These are phyloP conservation scores for Novymonas esmeraldas DNA, from an alignment of 208 protist species.

Conservation along the genomic window DNA sequence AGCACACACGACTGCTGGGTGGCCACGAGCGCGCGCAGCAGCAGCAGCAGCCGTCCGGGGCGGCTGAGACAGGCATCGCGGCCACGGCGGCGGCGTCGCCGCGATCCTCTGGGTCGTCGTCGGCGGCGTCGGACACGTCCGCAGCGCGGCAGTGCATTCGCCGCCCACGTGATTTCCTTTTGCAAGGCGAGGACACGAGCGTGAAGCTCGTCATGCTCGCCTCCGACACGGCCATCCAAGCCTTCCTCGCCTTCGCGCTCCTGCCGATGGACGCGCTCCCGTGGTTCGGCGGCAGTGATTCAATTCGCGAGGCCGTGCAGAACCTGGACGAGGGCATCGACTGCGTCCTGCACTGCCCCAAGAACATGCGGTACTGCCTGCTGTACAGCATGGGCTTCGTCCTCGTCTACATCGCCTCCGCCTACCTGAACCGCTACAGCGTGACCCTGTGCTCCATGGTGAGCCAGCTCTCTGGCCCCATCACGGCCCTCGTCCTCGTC, in stretches of 20 bases:
- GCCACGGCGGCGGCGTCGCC: conserved; percentile 2
- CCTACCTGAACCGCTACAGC: conserved; percentile 70
- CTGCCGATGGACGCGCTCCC: conserved; percentile 62
- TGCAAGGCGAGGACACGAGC: conserved; percentile 45
- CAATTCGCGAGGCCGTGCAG: conserved; percentile 33
- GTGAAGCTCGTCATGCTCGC: conserved; percentile 72
- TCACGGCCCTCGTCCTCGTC: conserved; percentile 58
- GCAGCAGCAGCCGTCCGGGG: too few relatives aligned
- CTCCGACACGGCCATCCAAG: conserved; percentile 44
- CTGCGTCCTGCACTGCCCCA: conserved; percentile 47
- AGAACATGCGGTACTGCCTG: conserved; percentile 57
- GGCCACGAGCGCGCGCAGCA: too few relatives aligned
- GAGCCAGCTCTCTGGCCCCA: conserved; percentile 50
- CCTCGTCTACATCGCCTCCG: conserved; percentile 46
- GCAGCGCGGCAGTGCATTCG: too few relatives aligned
- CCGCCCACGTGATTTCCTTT: conserved; percentile 7
- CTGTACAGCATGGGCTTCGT: conserved; percentile 60
- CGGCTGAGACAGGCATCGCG: background rate
- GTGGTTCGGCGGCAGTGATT: conserved; percentile 52
- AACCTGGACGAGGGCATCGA: conserved; percentile 44
- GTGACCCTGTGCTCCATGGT: conserved; percentile 75
- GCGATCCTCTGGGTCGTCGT: background rate
- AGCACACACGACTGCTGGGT: background rate
- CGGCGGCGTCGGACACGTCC: conserved; percentile 4
- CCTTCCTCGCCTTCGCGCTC: conserved; percentile 31